These are phyloP conservation scores for Globisporangium okanoganense DNA, from an alignment of 352 stramenopile species.

Conservation along the genomic window DNA sequence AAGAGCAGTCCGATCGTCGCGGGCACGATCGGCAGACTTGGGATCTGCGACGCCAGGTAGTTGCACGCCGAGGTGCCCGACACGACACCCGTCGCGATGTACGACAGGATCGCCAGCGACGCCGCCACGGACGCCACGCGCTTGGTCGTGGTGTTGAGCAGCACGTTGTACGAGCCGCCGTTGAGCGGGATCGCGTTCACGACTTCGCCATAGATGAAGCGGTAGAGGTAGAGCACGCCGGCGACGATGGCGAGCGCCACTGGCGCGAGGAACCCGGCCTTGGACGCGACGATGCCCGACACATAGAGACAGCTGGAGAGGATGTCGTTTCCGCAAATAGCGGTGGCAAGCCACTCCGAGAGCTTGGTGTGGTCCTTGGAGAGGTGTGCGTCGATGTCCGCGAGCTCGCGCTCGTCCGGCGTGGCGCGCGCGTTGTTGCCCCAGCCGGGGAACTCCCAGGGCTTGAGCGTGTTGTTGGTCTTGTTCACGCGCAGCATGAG, in stretches of 20 bases:
- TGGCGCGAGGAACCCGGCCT: slow-evolving; percentile 89
- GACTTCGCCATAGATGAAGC: slow-evolving; percentile 95
- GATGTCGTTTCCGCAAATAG: slow-evolving; percentile 96
- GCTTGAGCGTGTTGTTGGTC: slow-evolving; percentile 59
- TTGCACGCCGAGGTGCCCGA: slow-evolving; percentile 86
- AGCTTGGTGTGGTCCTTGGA: slow-evolving; percentile 81
- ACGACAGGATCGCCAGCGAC: slow-evolving; percentile 93
- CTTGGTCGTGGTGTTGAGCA: slow-evolving; percentile 95
- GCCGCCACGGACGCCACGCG: slow-evolving; percentile 90
- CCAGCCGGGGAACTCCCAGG: slow-evolving; percentile 87
- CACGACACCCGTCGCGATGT: slow-evolving; percentile 94
- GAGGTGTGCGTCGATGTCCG: slow-evolving; percentile 71
- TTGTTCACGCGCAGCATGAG: slow-evolving; percentile 77
- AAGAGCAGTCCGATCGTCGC: slow-evolving; percentile 84
- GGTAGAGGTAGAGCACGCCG: slow-evolving; percentile 84
- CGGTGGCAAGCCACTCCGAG: slow-evolving; percentile 91
- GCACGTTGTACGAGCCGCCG: slow-evolving; percentile 94
- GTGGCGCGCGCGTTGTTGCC: slow-evolving; percentile 57
- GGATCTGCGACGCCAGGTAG: slow-evolving; percentile 80
- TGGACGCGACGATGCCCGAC: slow-evolving; percentile 78
- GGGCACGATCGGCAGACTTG: slow-evolving; percentile 69
- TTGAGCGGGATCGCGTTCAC: slow-evolving; percentile 93
- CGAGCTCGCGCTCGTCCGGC: slow-evolving; percentile 59
- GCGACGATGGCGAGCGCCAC: slow-evolving; percentile 89
- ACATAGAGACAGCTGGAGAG: slow-evolving; percentile 92